Evolutionary conservation across 139 green algal species (phyloP), one percentile per base, ranked within the genome.

Genomic region (Volvox africanus): DNA sequence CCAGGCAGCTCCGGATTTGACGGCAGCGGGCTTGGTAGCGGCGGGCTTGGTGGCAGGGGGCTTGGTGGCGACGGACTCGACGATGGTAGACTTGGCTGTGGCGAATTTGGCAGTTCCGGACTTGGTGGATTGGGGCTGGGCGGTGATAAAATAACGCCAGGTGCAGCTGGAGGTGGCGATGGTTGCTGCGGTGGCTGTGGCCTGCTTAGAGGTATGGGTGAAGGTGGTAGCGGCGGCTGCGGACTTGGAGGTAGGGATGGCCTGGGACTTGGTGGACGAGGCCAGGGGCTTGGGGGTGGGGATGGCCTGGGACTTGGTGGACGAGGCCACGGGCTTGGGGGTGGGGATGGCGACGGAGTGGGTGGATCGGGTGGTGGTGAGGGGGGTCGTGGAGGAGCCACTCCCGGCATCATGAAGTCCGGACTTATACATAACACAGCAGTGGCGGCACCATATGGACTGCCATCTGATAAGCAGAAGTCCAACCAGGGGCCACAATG

Each of bases 391-490:
- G 83, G 36, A 16, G 83, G 83, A 26, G 83, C 67, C 32, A 44
- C 28, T 1, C 71, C 2, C 50, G 28, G 14, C 1, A 28, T 9
- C 62, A 12, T 30, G 1, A 12, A 21, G 2, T 28, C 26, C 67
- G 50, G 14, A 0, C 1, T 16, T 12, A 37, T 18, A 35, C 83
- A 89, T 12, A 89, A 68, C 26, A 81, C 35, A 1, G 83, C 83
- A 1, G 83, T 65, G 20, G 68, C 80, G 1, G 32, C 1, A 19
- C 86, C 86, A 28, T n/a, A 79, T 30, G 24, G 30, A 2, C 71
- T 79, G 28, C 21, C 26, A 79, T 79, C 21, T 12, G 21, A 73
- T 73, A n/a, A 14, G 37, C 85, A 89, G 37, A 81, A 89, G 37
- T n/a, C 28, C 44, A 11, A 50, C 69, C 62, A 79, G 32, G 33